Base-by-base conservation (phyloP, 2,329 filamentous ascomycete species). In the Emmonsiellopsis sp. region DNA sequence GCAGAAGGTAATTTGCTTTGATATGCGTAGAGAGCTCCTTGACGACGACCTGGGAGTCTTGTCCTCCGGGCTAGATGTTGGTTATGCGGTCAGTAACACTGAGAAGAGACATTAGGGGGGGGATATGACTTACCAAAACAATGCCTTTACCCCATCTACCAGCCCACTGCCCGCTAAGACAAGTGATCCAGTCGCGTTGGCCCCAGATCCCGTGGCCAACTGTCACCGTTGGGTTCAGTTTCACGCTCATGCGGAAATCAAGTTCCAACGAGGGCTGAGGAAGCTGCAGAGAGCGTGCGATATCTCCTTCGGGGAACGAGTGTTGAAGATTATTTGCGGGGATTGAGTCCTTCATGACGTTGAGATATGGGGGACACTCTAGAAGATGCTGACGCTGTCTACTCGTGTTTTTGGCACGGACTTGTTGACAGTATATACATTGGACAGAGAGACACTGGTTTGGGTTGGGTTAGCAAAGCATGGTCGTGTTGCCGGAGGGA, bases 201-300 rank as follows among this genome's bases (percentile, higher is more conserved):
- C 76, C 76, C 69, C 73, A 77, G 35, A 76, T 66, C 37, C 70
- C 70, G 16, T 65, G 64, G 3, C 76, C 76, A 13, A 78, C 69
- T 2, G 67, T 63, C 15, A 79, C 73, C 54, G 73, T 73, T 2
- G 76, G 76, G 57, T 79, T 78, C 60, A 78, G 64, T 59, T 76
- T 76, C 52, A 78, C 71, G 60, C 74, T 76, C 68, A 79, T 76
- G 49, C 76, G 74, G 65, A 78, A 79, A 59, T 79, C 76, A 45
- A 78, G 67, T 56, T 77, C 75, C 32, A 78, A 69, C 5, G 67
- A 66, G 0, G 76, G 76, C 6, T 70, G 67, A 7, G 76, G 76
- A 31, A 77, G 67, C 58, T 74, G 71, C 45, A 76, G 61, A 8
- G 73, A 75, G 15, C 73, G 73, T 20, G 73, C 73, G 50, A 75